Base-by-base conservation (phyloP, 2,329 filamentous ascomycete species). In the Colletotrichum limetticola region DNA sequence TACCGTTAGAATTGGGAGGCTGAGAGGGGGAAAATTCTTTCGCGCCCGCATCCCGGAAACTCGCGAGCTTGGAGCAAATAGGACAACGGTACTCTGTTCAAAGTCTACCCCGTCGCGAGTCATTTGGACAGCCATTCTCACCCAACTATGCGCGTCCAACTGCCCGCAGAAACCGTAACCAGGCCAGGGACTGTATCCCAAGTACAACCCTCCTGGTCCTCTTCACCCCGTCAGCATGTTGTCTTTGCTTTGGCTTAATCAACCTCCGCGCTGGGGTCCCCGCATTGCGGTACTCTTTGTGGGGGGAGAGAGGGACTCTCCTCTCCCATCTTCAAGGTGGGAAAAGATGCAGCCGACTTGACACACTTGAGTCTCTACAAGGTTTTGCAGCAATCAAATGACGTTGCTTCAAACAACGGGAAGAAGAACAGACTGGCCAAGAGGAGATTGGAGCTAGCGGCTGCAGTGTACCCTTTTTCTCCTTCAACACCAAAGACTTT, bases 231-330 rank as follows among this genome's bases (percentile, higher is more conserved):
- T 67, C 55, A 16, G 42, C 32, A 55, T 58, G 37, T 56, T 24
- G 14, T 53, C 22, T 32, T 58, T 49, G 53, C 55, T 58, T 49
- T 60, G 58, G 16, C 60, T 63, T 53, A 32, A 60, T 37, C 32
- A 49, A 16, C 66, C 69, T 68, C 66, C 69, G 53, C 69, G 69
- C 59, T 72, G 70, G 70, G 66, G 70, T 65, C 70, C 70, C 70
- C 70, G 66, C 70, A 70, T 60, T 64, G n/a, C 7, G 11, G 7
- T 57, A 46, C 28, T 58, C 42, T 16, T 6, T 70, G 66, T 57
- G 70, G 59, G 55, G 66, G 22, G 26, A n/a, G 61, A 35, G 35
- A 16, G 35, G 16, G 35, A 19, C 9, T 19, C 16, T n/a, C 19
- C 42, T n/a, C 42, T 49, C 42, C 7, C 42, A 19, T 28, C n/a